Conservation (phyloP, 345 rosid species). For the Moringa oleifera region DNA sequence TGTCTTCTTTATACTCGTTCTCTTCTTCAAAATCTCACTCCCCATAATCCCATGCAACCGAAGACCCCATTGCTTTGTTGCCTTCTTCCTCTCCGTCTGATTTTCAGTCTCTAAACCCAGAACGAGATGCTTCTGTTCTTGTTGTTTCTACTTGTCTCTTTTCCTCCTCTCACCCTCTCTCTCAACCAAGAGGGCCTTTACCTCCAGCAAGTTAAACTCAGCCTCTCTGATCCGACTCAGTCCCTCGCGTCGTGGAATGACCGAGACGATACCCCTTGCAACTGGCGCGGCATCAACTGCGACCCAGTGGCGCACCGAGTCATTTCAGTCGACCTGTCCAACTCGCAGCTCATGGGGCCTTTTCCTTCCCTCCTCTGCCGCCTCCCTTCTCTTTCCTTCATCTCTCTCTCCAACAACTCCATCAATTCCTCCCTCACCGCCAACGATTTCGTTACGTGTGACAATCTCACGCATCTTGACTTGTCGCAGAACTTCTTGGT, state of each 20-base stretch:
- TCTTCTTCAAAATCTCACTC: no score
- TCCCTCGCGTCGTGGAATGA: conserved; percentile 64
- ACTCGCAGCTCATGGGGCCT: conserved; percentile 51
- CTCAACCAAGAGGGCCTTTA: conserved; percentile 72
- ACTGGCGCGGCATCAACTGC: conserved; percentile 70
- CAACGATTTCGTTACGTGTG: conserved; percentile 42
- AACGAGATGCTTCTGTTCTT: conserved; percentile 31
- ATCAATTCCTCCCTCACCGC: conserved; percentile 62
- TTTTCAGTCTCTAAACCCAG: not conserved
- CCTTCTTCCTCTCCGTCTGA: not conserved
- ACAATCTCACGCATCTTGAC: conserved; percentile 33
- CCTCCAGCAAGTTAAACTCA: conserved; percentile 53
- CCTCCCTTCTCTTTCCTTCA: conserved; percentile 44
- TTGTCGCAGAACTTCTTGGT: conserved; percentile 40
- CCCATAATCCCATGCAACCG: not conserved
- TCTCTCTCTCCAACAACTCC: conserved; percentile 44
- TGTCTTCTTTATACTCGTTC: no score
- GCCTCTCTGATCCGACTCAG: conserved; percentile 51
- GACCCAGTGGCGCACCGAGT: conserved; percentile 34
- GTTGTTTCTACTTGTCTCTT: conserved; percentile 23
- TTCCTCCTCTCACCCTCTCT: conserved; percentile 16
- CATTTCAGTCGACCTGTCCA: conserved; percentile 47
- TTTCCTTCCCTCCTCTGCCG: conserved; percentile 75
- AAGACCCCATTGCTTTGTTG: not conserved
- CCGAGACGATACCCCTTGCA: conserved; percentile 63